Evolutionary conservation across 257 asterid genomes (phyloP), one percentile per base, ranked within the genome.

Genomic region (Solanum etuberosum): DNA sequence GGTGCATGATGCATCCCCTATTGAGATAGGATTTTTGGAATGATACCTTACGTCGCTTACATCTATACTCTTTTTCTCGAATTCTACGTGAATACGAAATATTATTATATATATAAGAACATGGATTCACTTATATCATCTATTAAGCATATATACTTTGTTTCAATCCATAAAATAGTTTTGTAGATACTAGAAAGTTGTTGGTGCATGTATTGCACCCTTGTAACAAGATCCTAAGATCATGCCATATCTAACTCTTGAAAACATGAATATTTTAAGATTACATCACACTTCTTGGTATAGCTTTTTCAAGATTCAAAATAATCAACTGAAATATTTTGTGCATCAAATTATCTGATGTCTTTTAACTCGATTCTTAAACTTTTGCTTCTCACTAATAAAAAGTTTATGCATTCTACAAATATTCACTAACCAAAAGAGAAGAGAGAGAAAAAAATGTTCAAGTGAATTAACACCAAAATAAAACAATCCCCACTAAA

Each of bases 141-240:
- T 38, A 21, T 29, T 29, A 29, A 68, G 48, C 5, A 54, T 20
- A 54, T 20, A 15, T 65, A 2, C 38, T 78, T 4, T 42, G 63
- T 78, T 0, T 78, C 1, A 78, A 7, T 43, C 65, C 27, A 43
- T 43, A 42, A 40, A 78, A 2, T 40, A 40, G 14, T 27, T 82
- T 82, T 38, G 83, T 20, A 87, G 83, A 80, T 85, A 88, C 67
- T 74, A 37, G 29, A 6, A 78, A 54, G 63, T 84, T 84, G 54
- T n/a, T 57, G 42, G 42, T 82, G 20, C 1, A 67, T 67, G 88
- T 67, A 46, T 57, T 46, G 9, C 37, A 31, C 61, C 25, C 48
- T 51, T 46, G 43, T 84, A 88, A 86, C 88, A 86, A 9, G 89
- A 90, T 90, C 92, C 92, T 80, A 80, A 87, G 43, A 23, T 48